A percentile compares a stretch with the other conserved stretches of the same genome.
Evolutionary conservation across 192 early-diverging fungal genomes (phyloP).

Genomic region (Jimgerdemannia lactiflua): DNA sequence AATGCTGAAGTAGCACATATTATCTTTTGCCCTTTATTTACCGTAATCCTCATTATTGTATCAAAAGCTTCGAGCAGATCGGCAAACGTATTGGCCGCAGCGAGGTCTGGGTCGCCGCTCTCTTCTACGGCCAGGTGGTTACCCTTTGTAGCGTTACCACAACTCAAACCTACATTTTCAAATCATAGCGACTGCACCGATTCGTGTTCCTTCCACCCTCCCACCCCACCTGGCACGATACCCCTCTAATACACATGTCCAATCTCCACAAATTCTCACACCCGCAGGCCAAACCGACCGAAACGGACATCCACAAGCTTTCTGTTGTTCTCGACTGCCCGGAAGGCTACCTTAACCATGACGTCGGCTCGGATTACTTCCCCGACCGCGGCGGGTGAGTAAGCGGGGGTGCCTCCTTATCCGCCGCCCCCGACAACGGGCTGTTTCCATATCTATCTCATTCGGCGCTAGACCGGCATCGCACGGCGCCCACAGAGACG

Average conservation of each 20-base stretch:
- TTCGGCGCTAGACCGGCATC: background rate
- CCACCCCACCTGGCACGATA: background rate
- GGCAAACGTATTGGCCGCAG: constrained; percentile 46
- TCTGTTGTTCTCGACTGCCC: constrained; percentile 28
- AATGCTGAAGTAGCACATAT: background rate
- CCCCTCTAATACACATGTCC: background rate
- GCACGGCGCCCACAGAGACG: background rate
- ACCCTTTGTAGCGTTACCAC: background rate
- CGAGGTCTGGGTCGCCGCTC: constrained; percentile 65
- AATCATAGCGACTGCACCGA: background rate
- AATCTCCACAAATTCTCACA: background rate
- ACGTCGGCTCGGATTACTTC: constrained; percentile 26
- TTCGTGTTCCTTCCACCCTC: background rate
- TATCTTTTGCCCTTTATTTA: background rate
- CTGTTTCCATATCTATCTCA: background rate
- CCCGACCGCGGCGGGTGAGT: constrained; percentile 40
- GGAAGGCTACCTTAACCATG: constrained; percentile 24
- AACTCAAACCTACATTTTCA: background rate
- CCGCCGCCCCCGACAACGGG: background rate
- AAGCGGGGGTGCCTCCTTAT: background rate
- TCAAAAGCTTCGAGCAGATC: constrained; percentile 53
- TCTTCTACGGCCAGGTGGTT: constrained; percentile 65
- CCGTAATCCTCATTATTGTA: background rate
- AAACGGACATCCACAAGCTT: constrained; percentile 27
- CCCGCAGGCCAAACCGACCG: constrained; percentile 36